Conservation (phyloP, 202 grass and related monocot species). For the Musa balbisiana region DNA sequence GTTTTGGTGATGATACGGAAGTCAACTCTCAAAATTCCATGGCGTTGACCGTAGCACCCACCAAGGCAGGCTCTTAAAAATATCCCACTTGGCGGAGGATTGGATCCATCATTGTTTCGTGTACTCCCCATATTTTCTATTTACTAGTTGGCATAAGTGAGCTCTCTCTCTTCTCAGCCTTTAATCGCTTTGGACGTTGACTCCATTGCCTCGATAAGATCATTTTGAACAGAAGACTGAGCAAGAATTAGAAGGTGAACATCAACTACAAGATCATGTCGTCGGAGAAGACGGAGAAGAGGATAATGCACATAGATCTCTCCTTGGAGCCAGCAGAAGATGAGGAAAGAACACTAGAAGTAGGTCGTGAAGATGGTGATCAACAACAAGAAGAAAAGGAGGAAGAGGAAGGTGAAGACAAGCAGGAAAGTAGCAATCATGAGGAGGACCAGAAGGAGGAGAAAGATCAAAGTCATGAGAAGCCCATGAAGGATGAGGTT, state of each 20-base stretch:
- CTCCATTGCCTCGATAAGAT: slow-evolving; percentile 3
- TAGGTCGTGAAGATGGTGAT: neutral
- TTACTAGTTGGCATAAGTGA: neutral
- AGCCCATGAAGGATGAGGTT: slow-evolving; percentile 14
- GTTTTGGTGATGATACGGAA: neutral
- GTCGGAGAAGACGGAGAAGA: neutral
- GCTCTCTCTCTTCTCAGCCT: neutral
- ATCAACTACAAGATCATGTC: slow-evolving; percentile 10
- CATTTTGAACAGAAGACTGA: neutral
- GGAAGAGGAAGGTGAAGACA: slow-evolving; percentile 8
- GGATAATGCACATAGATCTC: slow-evolving; percentile 11
- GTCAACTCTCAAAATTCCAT: slow-evolving; percentile 6
- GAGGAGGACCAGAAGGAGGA: neutral
- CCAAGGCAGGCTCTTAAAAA: neutral
- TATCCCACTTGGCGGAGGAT: neutral
- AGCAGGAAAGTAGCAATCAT: neutral
- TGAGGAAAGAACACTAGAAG: slow-evolving; percentile 3
- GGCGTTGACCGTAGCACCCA: neutral
- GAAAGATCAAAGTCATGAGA: neutral
- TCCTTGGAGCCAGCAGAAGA: slow-evolving; percentile 3
- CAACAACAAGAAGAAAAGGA: neutral
- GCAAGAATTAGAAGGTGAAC: neutral
- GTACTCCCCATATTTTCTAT: too few species aligned
- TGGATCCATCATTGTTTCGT: too few species aligned
- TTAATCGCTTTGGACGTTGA: neutral